Percentiles rank a stretch among this genome's conserved stretches.
phyloP scores from a whole-genome alignment of 2,329 filamentous ascomycete genomes.

The Emergomyces orientalis region DNA sequence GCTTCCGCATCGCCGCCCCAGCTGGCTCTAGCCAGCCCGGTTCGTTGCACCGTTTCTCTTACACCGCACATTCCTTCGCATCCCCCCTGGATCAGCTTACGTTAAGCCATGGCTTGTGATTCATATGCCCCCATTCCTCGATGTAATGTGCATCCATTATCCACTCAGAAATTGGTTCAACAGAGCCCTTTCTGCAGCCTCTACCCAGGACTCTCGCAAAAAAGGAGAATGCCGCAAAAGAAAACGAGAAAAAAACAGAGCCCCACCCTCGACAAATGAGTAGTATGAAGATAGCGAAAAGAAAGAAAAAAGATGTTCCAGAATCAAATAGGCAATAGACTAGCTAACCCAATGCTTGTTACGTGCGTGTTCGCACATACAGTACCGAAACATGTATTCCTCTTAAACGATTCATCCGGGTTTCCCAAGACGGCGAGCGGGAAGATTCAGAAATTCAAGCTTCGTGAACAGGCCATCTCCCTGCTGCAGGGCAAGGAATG shows the following conservation, averaged over 20 bases:
- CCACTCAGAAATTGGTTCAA: neutral
- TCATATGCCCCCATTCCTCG: neutral
- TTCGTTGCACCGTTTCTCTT: neutral
- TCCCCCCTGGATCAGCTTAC: neutral
- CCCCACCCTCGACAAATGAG: too few relatives aligned
- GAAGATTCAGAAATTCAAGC: constrained; percentile 91
- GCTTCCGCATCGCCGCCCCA: neutral
- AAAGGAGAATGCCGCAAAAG: neutral
- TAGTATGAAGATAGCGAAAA: neutral
- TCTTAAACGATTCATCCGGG: constrained; percentile 49
- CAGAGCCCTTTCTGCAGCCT: neutral
- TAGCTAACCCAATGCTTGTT: neutral
- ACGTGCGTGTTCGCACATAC: neutral
- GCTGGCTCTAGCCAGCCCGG: neutral
- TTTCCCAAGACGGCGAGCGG: constrained; percentile 93
- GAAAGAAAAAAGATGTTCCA: neutral
- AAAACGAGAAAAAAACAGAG: neutral
- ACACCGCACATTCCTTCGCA: neutral
- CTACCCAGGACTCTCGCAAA: neutral
- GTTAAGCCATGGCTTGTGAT: neutral
- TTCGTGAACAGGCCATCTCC: constrained; percentile 56
- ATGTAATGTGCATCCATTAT: neutral
- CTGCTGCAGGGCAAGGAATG: constrained; percentile 34
- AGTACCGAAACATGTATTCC: constrained; percentile 87
- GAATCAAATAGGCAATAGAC: neutral